Evolutionary conservation across 1,139 yeast genomes (phyloP).

Genomic region (Kodamaea sp.): DNA sequence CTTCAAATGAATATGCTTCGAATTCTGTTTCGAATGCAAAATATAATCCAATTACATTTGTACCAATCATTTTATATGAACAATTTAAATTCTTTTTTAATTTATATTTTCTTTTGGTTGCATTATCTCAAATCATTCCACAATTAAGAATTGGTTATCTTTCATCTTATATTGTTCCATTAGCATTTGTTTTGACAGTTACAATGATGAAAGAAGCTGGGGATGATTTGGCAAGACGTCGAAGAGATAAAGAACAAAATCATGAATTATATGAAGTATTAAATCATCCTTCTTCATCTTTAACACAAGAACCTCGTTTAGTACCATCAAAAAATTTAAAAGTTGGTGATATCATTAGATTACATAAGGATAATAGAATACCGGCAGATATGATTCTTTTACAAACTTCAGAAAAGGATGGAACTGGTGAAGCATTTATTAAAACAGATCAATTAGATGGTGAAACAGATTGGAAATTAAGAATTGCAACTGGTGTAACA

Average conservation of each 20-base stretch:
- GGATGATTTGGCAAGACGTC: slow-evolving; percentile 86
- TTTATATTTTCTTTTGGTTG: slow-evolving; percentile 85
- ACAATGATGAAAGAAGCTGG: slow-evolving; percentile 96
- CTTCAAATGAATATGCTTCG: slow-evolving; percentile 47
- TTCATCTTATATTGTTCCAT: slow-evolving; percentile 88
- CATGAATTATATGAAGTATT: slow-evolving; percentile 76
- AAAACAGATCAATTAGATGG: slow-evolving; percentile 98
- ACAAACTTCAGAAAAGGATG: slow-evolving; percentile 69
- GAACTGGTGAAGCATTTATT: slow-evolving; percentile 83
- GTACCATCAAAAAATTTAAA: slow-evolving; percentile 64
- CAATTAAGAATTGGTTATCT: slow-evolving; percentile 88
- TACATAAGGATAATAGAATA: slow-evolving; percentile 78
- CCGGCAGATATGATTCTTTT: slow-evolving; percentile 91
- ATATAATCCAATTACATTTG: slow-evolving; percentile 81
- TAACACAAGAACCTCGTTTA: slow-evolving; percentile 29
- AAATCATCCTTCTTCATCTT: slow-evolving; percentile 26
- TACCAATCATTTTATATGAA: slow-evolving; percentile 86
- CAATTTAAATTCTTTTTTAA: slow-evolving; percentile 97
- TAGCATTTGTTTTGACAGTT: slow-evolving; percentile 85
- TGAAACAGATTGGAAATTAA: slow-evolving; percentile 97
- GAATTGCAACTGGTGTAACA: slow-evolving; percentile 71
- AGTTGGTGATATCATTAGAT: slow-evolving; percentile 83
- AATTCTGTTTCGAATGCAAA: slow-evolving; percentile 93
- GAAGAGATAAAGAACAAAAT: slow-evolving; percentile 88
- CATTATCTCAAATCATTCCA: slow-evolving; percentile 91